Percentiles rank a stretch among this genome's conserved stretches.
Evolutionary conservation across 129 eudicot genomes (phyloP).

Genomic region (Artemisia argyi): DNA sequence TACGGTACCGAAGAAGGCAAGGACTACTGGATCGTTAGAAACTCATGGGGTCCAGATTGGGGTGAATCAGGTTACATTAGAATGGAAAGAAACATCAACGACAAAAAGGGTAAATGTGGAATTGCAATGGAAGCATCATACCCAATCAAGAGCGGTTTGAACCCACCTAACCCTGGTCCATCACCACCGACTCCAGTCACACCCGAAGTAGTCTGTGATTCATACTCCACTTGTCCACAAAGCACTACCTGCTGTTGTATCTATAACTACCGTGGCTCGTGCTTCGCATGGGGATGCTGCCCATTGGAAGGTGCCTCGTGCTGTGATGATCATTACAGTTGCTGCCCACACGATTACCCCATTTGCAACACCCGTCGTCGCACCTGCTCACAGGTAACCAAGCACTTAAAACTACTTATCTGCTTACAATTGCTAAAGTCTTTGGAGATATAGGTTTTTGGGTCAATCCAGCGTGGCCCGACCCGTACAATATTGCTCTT

Average conservation of each 20-base stretch:
- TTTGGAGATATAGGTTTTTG: not conserved
- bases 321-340: constrained; percentile 74
- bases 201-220: constrained; percentile 48
- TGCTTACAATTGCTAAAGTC: not conserved
- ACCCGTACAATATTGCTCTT: too few relatives aligned
- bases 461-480: not conserved
- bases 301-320: constrained; percentile 83
- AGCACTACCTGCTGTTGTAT: constrained; percentile 77
- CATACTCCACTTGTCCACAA: constrained; percentile 49
- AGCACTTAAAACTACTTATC: too few relatives aligned
- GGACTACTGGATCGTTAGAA: constrained; percentile 63
- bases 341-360: constrained; percentile 88
- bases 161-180: constrained; percentile 71
- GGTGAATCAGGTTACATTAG: constrained; percentile 58
- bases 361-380: constrained; percentile 55
- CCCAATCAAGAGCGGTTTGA: constrained; percentile 47
- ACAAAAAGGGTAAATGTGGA: constrained; percentile 47
- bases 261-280: constrained; percentile 39
- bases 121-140: constrained; percentile 58
- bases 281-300: constrained; percentile 84
- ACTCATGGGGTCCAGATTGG: constrained; percentile 62
- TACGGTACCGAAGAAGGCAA: constrained; percentile 49
- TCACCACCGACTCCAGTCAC: constrained; percentile 62
- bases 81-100: constrained; percentile 50
- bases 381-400: constrained; percentile 65